phyloP scores from a whole-genome alignment of 768 basidiomycete genomes.

The Naganishia vaughanmartiniae region DNA sequence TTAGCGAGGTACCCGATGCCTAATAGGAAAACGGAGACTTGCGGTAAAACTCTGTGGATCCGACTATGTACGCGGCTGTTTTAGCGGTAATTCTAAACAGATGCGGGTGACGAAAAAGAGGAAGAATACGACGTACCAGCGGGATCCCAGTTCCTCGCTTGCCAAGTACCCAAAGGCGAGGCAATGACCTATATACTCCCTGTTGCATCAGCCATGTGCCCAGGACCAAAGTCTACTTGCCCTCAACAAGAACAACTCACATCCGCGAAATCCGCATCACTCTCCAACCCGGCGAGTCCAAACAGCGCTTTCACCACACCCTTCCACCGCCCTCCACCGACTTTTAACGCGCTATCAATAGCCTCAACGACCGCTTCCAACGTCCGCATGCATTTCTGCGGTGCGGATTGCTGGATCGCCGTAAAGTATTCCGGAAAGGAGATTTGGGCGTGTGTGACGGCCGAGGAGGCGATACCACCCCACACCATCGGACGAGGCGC shows the following conservation, averaged over 20 bases:
- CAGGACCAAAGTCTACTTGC: too few relatives aligned
- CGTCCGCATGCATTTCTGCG: conserved; percentile 49
- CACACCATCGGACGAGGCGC: conserved; percentile 64
- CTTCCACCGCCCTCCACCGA: conserved; percentile 52
- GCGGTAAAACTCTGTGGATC: conserved; percentile 42
- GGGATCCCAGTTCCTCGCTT: conserved; percentile 84
- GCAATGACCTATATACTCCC: conserved; percentile 30
- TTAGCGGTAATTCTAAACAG: background rate
- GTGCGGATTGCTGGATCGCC: conserved; percentile 65
- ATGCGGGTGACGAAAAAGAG: conserved; percentile 5
- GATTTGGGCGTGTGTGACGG: conserved; percentile 80
- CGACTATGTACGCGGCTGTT: conserved; percentile 34
- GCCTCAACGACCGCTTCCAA: conserved; percentile 37
- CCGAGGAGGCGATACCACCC: conserved; percentile 71
- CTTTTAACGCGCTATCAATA: conserved; percentile 41
- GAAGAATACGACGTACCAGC: conserved; percentile 47
- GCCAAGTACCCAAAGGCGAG: conserved; percentile 60
- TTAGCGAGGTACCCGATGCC: background rate
- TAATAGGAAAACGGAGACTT: background rate
- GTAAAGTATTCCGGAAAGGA: conserved; percentile 87
- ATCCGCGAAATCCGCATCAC: conserved; percentile 57
- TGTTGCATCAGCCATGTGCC: background rate
- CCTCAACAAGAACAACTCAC: conserved; percentile 39
- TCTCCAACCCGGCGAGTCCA: conserved; percentile 62
- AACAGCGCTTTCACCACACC: conserved; percentile 68